Conservation (phyloP, 176 grass and related monocot species). For the Zea mays region Zm-B73-REFERENCE-NAM-5.0 NC_050096.1:257277501-257278000, state of each 20-base stretch:
- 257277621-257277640: conserved; percentile 66
- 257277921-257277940: too few species aligned
- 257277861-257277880: too few species aligned
- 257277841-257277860: too few species aligned
- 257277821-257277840: too few species aligned
- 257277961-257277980: too few species aligned
- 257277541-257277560: conserved; percentile 50
- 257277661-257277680: conserved; percentile 76
- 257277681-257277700: conserved; percentile 67
- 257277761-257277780: too few species aligned
- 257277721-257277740: conserved; percentile 20
- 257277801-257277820: too few species aligned
- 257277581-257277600: conserved; percentile 81
- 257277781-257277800: too few species aligned
- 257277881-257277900: too few species aligned
- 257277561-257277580: conserved; percentile 58
- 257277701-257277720: conserved; percentile 33
- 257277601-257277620: conserved; percentile 95
- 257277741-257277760: conserved; percentile 1
- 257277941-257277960: too few species aligned
- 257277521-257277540: conserved; percentile 10
- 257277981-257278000: too few species aligned
- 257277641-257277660: conserved; percentile 67
- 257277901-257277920: too few species aligned
- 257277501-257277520: not conserved